A percentile compares a stretch with the other conserved stretches of the same genome.
Evolutionary conservation across 2,329 filamentous ascomycete genomes (phyloP).

Genomic region (Whalleya microplaca): DNA sequence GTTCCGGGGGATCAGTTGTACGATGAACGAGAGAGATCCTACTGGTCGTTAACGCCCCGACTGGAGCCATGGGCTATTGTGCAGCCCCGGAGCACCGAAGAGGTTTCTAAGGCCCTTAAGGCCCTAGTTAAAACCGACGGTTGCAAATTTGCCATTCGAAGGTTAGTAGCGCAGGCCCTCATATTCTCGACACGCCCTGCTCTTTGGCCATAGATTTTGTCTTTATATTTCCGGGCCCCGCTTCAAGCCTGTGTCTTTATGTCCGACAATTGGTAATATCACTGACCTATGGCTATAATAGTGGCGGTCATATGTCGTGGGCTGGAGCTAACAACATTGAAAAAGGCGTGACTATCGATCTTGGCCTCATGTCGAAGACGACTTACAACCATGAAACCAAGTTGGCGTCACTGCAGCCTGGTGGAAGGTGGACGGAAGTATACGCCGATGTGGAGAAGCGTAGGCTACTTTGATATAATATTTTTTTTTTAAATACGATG

Average conservation of each 20-base stretch:
- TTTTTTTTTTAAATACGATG: not conserved
- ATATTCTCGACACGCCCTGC: too few relatives aligned
- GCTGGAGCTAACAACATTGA: constrained; percentile 16
- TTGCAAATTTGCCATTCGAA: constrained; percentile 20
- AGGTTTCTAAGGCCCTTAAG: constrained; percentile 22
- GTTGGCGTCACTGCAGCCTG: constrained; percentile 9
- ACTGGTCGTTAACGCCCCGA: constrained; percentile 22
- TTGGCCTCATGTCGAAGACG: constrained; percentile 8
- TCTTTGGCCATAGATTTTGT: too few relatives aligned
- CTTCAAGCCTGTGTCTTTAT: too few relatives aligned
- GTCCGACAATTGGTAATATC: too few relatives aligned
- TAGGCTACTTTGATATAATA: not conserved
- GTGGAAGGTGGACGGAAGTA: constrained; percentile 11
- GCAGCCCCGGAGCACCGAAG: constrained; percentile 23
- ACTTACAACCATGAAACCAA: constrained; percentile 8
- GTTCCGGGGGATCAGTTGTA: constrained; percentile 10
- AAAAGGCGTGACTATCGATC: constrained; percentile 20
- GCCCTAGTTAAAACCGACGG: constrained; percentile 14
- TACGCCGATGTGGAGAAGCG: constrained; percentile 10
- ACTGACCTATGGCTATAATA: not conserved
- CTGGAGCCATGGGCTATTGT: constrained; percentile 23
- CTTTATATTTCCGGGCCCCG: too few relatives aligned
- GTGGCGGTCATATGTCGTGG: constrained; percentile 17
- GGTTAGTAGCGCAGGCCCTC: constrained; percentile 3
- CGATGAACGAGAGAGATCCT: constrained; percentile 14